Percentiles rank a stretch among this genome's conserved stretches.
Conservation (phyloP, 306 rosid genomes). For the Clitoria ternatea region DNA sequence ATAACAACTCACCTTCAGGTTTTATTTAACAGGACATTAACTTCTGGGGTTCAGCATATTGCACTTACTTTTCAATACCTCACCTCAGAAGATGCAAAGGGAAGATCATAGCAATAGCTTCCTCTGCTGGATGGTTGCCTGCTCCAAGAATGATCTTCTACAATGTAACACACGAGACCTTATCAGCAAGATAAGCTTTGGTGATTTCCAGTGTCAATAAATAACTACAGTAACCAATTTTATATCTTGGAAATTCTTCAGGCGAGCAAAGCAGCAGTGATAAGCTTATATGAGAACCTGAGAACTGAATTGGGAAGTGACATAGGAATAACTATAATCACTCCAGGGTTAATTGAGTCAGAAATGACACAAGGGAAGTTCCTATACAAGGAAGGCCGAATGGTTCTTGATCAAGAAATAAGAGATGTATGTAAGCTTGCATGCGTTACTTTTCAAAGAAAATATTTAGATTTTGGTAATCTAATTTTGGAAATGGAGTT, state of each 20-base stretch:
- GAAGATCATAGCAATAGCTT: slow-evolving; percentile 52
- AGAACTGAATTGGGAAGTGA: slow-evolving; percentile 54
- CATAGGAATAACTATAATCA: slow-evolving; percentile 59
- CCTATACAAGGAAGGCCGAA: slow-evolving; percentile 38
- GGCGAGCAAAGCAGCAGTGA: slow-evolving; percentile 69
- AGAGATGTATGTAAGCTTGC: slow-evolving; percentile 47
- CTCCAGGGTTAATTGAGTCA: slow-evolving; percentile 55
- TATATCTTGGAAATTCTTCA: slow-evolving; percentile 19
- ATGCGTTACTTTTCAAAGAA: neutral
- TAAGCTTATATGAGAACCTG: slow-evolving; percentile 56
- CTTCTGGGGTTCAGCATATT: slow-evolving; percentile 59
- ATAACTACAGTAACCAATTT: neutral
- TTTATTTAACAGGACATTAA: slow-evolving; percentile 46
- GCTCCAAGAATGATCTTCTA: slow-evolving; percentile 50
- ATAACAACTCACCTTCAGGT: neutral
- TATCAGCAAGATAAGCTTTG: neutral
- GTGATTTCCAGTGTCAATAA: neutral
- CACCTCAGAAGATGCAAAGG: slow-evolving; percentile 51
- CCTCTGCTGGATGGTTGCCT: slow-evolving; percentile 55
- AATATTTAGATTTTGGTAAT: no score
- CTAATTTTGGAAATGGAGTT: no score
- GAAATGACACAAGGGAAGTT: slow-evolving; percentile 67
- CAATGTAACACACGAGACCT: slow-evolving; percentile 34
- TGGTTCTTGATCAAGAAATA: slow-evolving; percentile 47
- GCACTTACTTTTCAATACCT: slow-evolving; percentile 54